Evolutionary conservation across 305 asterid genomes (phyloP).

Genomic region (Plantago coronopus): DNA sequence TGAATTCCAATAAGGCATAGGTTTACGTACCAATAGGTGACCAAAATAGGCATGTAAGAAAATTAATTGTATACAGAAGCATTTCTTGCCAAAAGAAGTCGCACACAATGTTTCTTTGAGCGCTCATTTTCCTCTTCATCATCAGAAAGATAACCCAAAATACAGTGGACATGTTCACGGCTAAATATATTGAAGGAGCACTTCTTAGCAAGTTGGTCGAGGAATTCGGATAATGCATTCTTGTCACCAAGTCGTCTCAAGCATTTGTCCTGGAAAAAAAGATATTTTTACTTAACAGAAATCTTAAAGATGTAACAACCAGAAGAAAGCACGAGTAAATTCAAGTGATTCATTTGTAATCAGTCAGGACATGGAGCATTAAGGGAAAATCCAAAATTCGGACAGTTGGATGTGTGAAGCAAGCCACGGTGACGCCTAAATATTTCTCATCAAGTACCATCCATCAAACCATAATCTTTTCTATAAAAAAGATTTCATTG

Average conservation of each 20-base stretch:
- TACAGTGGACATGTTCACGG: constrained; percentile 51
- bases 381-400: too few relatives aligned
- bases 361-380: not conserved
- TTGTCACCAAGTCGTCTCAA: constrained; percentile 43
- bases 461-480: too few relatives aligned
- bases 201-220: constrained; percentile 49
- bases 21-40: not conserved
- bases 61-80: constrained; percentile 17
- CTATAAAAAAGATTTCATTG: too few relatives aligned
- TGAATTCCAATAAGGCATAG: not conserved
- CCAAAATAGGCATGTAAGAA: constrained; percentile 7
- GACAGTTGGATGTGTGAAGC: not conserved
- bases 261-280: constrained; percentile 54
- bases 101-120: constrained; percentile 45
- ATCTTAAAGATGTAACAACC: constrained; percentile 22
- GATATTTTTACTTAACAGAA: constrained; percentile 21
- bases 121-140: constrained; percentile 39
- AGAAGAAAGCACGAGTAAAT: not conserved
- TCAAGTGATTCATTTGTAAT: not conserved
- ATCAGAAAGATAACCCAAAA: constrained; percentile 50
- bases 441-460: too few relatives aligned
- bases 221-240: constrained; percentile 53
- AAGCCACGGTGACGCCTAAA: not conserved
- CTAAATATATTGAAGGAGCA: constrained; percentile 66
- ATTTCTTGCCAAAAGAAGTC: constrained; percentile 74